phyloP scores from a whole-genome alignment of 768 basidiomycete species.

The Agrocybe pediades region DNA sequence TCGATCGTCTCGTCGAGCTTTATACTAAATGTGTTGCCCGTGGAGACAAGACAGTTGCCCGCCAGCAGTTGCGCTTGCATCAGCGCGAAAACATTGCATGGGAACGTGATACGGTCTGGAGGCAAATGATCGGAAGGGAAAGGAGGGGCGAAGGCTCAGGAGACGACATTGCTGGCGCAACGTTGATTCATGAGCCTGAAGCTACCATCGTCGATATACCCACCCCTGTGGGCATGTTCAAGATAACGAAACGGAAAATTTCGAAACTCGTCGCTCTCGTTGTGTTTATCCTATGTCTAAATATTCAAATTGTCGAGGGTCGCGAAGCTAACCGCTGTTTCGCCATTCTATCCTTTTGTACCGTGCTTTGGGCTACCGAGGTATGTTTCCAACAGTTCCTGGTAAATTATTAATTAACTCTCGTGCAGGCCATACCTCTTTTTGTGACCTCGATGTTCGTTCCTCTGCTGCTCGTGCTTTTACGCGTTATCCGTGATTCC shows the following conservation, averaged over 20 bases:
- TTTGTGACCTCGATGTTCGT: constrained; percentile 96
- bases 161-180: constrained; percentile 42
- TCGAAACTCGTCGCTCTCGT: constrained; percentile 57
- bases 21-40: constrained; percentile 86
- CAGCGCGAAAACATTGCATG: constrained; percentile 94
- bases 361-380: constrained; percentile 96
- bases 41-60: constrained; percentile 68
- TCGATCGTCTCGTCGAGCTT: constrained; percentile 62
- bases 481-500: constrained; percentile 71
- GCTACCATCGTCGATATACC: constrained; percentile 52
- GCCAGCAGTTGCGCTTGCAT: constrained; percentile 81
- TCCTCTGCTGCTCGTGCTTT: constrained; percentile 84
- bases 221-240: constrained; percentile 69
- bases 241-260: constrained; percentile 63
- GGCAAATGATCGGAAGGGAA: constrained; percentile 88
- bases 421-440: constrained; percentile 84
- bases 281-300: constrained; percentile 64
- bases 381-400: constrained; percentile 39
- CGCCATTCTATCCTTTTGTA: constrained; percentile 87
- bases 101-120: constrained; percentile 98
- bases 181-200: constrained; percentile 45
- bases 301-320: constrained; percentile 57
- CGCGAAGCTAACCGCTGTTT: constrained; percentile 86
- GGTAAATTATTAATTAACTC: not conserved
- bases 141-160: constrained; percentile 58